Conservation (phyloP, 306 rosid species). For the Quillaja saponaria region DNA sequence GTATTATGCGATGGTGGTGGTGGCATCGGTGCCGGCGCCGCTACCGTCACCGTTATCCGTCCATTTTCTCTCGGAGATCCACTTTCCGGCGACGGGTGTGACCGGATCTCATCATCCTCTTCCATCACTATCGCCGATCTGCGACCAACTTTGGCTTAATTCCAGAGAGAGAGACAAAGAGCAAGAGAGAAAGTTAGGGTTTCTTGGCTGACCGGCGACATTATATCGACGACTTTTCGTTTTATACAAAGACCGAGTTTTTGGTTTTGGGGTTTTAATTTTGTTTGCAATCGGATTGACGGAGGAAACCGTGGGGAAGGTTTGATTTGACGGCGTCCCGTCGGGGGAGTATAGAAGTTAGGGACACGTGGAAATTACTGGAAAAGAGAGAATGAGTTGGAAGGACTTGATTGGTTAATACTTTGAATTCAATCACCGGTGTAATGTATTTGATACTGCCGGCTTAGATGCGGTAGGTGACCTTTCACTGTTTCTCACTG, state of each 20-base stretch:
- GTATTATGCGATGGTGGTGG: conserved; percentile 33
- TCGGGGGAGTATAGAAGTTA: conserved; percentile 27
- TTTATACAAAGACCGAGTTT: background rate
- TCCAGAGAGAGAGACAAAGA: conserved; percentile 9
- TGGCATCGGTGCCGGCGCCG: conserved; percentile 47
- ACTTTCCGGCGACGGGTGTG: conserved; percentile 60
- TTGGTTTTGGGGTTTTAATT: background rate
- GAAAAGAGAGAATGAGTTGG: conserved; percentile 27
- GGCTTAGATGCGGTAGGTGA: conserved; percentile 41
- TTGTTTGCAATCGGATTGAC: conserved; percentile 46
- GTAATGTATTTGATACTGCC: conserved; percentile 34
- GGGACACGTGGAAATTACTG: conserved; percentile 43
- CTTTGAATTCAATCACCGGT: conserved; percentile 49
- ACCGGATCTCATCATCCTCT: conserved; percentile 88
- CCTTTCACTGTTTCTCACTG: conserved; percentile 27
- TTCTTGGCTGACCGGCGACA: conserved; percentile 65
- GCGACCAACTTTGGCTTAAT: too few relatives aligned
- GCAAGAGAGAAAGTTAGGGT: conserved; percentile 34
- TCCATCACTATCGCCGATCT: conserved; percentile 62
- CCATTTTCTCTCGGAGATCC: conserved; percentile 68
- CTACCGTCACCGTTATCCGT: conserved; percentile 86
- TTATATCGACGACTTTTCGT: conserved; percentile 38
- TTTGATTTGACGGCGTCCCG: conserved; percentile 60
- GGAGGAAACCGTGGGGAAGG: conserved; percentile 39
- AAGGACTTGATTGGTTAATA: conserved; percentile 28